Percentiles rank a stretch among this genome's conserved stretches.
Conservation (phyloP, 2,329 filamentous ascomycete species). For the Monilinia fructigena region DNA sequence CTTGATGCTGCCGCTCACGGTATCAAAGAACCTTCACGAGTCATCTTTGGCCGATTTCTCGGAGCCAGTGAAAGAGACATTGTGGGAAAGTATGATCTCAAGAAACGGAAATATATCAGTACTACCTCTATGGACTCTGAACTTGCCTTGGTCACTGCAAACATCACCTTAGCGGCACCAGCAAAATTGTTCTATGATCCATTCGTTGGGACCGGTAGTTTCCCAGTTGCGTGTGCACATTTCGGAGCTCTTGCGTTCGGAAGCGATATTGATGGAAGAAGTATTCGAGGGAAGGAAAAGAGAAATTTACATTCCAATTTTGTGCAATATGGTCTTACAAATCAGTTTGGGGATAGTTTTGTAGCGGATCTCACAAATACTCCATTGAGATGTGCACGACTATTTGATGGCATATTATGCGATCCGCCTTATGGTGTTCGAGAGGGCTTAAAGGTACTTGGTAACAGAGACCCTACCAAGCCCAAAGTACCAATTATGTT, state of each 20-base stretch:
- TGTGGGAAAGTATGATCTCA: slow-evolving; percentile 76
- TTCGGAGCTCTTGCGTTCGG: slow-evolving; percentile 83
- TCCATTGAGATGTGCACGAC: slow-evolving; percentile 59
- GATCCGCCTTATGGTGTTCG: slow-evolving; percentile 95
- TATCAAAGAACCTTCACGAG: slow-evolving; percentile 54
- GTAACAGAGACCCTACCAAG: slow-evolving; percentile 66
- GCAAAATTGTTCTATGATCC: slow-evolving; percentile 92
- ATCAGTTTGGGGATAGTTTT: slow-evolving; percentile 72
- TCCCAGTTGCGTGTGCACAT: slow-evolving; percentile 84
- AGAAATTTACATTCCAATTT: slow-evolving; percentile 68
- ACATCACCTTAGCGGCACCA: slow-evolving; percentile 77
- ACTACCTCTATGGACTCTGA: slow-evolving; percentile 98
- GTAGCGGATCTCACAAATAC: slow-evolving; percentile 85
- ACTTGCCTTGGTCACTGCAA: slow-evolving; percentile 85
- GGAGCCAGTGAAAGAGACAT: slow-evolving; percentile 65
- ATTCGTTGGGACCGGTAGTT: slow-evolving; percentile 92
- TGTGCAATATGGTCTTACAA: slow-evolving; percentile 71
- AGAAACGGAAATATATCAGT: slow-evolving; percentile 89
- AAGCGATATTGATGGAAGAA: slow-evolving; percentile 90
- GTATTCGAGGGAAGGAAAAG: slow-evolving; percentile 68
- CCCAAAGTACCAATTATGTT: slow-evolving; percentile 58
- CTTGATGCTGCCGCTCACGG: slow-evolving; percentile 50
- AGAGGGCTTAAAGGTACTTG: slow-evolving; percentile 86
- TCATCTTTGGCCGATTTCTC: slow-evolving; percentile 73
- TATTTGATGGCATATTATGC: slow-evolving; percentile 88